Evolutionary conservation across 2,329 filamentous ascomycete genomes (phyloP), one percentile per base, ranked within the genome.

Genomic region (Paraphaeosphaeria sporulosa): DNA sequence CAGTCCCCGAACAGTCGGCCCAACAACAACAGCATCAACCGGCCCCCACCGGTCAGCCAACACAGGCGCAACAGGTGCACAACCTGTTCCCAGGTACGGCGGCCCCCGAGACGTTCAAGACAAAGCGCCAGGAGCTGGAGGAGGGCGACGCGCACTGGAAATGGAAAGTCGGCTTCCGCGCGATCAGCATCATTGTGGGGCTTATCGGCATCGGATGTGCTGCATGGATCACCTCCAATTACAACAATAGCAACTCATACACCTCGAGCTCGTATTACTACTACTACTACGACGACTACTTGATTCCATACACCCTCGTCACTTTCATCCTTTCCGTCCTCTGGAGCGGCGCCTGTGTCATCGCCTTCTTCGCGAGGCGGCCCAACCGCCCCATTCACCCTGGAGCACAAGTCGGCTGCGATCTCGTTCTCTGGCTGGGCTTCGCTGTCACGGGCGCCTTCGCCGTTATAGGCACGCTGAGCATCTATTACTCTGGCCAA

Each of bases 371-470:
- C 25, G 21, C 69, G 12, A 68, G 69, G 52, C 60, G 57, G 5
- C 52, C 58, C 1, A 68, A 71, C 46, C 62, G 61, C 0, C 69
- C 74, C 10, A 64, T 77, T 1, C 76, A 78, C 57, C 76, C 76
- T 4, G 76, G 76, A 19, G 55, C 64, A 6, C 71, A 69, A 34
- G 76, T 79, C n/a, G 64, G 71, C 12, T 60, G 76, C 49, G 74
- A 79, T 51, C 66, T 79, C 1, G 46, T 78, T 1, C 67, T 78
- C 2, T 79, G 75, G 75, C 65, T 79, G 2, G 66, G 68, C 13
- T 71, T 73, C 55, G 62, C 77, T 19, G 27, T 62, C 8, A 76
- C 74, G 0, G 71, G 64, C 0, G 40, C 76, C 7, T 69, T 76
- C 30, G 68, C 68, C 15, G 49, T 73, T 27, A 7, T 66, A 0